Conservation (phyloP, 108 stramenopile species). For the Craspedostauros australis region DNA sequence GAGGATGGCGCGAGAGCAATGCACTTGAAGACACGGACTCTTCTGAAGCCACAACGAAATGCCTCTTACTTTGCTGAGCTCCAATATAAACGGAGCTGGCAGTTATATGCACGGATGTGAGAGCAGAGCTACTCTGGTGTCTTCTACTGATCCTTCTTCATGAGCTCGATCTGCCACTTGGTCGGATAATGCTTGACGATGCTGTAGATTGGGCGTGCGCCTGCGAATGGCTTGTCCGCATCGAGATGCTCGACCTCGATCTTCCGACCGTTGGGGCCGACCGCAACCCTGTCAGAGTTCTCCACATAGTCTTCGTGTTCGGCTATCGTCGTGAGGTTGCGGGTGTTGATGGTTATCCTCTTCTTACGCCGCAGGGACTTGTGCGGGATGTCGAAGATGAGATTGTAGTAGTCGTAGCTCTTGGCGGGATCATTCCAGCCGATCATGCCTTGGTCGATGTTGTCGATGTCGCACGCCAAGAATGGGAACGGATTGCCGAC, state of each 20-base stretch:
- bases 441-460: constrained; percentile 53
- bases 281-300: too few relatives aligned
- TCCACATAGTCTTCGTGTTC: constrained; percentile 6
- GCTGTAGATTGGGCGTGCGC: constrained; percentile 47
- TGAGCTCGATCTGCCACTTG: constrained; percentile 19
- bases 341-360: background rate
- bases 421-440: constrained; percentile 56
- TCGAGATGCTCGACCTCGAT: too few relatives aligned
- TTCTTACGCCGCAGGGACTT: constrained; percentile 23
- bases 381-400: constrained; percentile 66
- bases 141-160: background rate
- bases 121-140: background rate
- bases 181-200: constrained; percentile 51
- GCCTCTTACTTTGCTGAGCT: background rate
- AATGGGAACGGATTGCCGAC: constrained; percentile 57
- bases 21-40: too few relatives aligned
- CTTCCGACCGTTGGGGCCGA: too few relatives aligned
- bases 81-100: background rate
- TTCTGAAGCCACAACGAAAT: too few relatives aligned
- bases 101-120: background rate
- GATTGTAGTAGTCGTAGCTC: constrained; percentile 53
- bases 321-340: constrained; percentile 6
- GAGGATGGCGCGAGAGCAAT: too few relatives aligned
- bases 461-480: constrained; percentile 59
- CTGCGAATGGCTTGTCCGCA: background rate